Conservation (phyloP, 495 filamentous ascomycete species). For the Staphylotrichum tortipilum region DNA sequence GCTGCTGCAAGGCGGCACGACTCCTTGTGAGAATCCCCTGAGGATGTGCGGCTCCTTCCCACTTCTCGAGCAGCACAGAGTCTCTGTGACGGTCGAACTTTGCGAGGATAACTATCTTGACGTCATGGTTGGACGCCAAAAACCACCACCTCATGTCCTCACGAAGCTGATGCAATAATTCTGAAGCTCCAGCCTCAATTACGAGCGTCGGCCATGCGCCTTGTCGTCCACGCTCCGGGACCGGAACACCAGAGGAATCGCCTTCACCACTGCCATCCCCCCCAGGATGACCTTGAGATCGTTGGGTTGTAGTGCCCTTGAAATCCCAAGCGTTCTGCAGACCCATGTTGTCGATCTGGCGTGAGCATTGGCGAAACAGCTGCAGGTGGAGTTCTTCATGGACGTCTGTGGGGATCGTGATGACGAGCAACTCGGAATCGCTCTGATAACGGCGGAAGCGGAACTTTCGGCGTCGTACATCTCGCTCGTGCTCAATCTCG, state of each 20-base stretch:
- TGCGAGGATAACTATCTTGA: slow-evolving; percentile 23
- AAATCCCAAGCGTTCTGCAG: slow-evolving; percentile 4
- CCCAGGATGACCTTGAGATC: slow-evolving; percentile 12
- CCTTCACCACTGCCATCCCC: slow-evolving; percentile 11
- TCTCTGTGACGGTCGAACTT: slow-evolving; percentile 12
- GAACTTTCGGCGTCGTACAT: slow-evolving; percentile 9
- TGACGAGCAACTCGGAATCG: slow-evolving; percentile 6
- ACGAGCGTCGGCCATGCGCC: slow-evolving; percentile 25
- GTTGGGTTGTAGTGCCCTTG: slow-evolving; percentile 3
- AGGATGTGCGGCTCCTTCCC: background rate
- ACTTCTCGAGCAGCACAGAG: slow-evolving; percentile 5
- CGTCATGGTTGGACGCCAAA: slow-evolving; percentile 19
- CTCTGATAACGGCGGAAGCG: slow-evolving; percentile 16
- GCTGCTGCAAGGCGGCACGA: too few species aligned
- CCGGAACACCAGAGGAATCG: slow-evolving; percentile 18
- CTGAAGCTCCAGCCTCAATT: slow-evolving; percentile 25
- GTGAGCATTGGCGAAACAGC: slow-evolving; percentile 2
- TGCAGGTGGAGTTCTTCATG: slow-evolving; percentile 17
- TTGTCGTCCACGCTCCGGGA: slow-evolving; percentile 7
- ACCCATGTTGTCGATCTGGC: slow-evolving; percentile 6
- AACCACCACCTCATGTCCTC: slow-evolving; percentile 28
- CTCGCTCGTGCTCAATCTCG: slow-evolving; percentile 9
- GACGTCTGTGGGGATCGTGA: slow-evolving; percentile 13
- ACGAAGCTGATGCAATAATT: slow-evolving; percentile 17
- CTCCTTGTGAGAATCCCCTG: too few species aligned